Base-by-base conservation (phyloP, 345 rosid genomes). In the Aquilaria yunnanensis region DNA sequence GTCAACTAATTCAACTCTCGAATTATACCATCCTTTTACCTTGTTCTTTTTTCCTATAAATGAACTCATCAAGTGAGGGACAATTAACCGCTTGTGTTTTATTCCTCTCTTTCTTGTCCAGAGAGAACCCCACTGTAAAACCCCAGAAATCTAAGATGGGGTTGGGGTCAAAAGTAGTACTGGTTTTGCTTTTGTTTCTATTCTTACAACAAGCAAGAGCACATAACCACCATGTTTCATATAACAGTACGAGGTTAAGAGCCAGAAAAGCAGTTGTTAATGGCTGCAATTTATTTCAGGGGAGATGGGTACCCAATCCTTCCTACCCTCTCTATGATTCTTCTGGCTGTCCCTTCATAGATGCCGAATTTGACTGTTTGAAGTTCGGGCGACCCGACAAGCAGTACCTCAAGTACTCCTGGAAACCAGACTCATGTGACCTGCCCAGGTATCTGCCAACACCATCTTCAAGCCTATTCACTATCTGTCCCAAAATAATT, bases 311-410 rank as follows among this genome's bases (percentile, higher is more conserved):
- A 53, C 60, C 63, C 47, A 79, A 80, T 48, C 14, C 66, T 6
- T 64, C 79, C 2, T 50, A 66, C 56, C 81, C 81, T 41, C 58
- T 73, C 4, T 80, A 80, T 58, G 52, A 64, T 71, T 64, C 83
- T 16, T 51, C 71, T 6, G 64, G 58, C 10, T 83, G 87, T 65
- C 81, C 84, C 1, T 78, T 77, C 68, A 50, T 80, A 3, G 61
- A 72, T 43, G 49, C 51, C 1, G 77, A 67, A 14, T 61, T 77
- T 10, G 85, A 80, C 56, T 83, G 85, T 41, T 79, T 61, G 59
- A 75, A 63, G 1, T 56, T 73, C 63, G 83, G 87, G 47, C 71
- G 85, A 30, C 85, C 83, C n/a, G 87, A 83, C 62, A 51, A 69
- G 3, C 8, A 64, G 2, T 80, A 80, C 58, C 81, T 75, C 60